Base-by-base conservation (phyloP, 495 filamentous ascomycete species). In the Endocarpon pusillum region DNA sequence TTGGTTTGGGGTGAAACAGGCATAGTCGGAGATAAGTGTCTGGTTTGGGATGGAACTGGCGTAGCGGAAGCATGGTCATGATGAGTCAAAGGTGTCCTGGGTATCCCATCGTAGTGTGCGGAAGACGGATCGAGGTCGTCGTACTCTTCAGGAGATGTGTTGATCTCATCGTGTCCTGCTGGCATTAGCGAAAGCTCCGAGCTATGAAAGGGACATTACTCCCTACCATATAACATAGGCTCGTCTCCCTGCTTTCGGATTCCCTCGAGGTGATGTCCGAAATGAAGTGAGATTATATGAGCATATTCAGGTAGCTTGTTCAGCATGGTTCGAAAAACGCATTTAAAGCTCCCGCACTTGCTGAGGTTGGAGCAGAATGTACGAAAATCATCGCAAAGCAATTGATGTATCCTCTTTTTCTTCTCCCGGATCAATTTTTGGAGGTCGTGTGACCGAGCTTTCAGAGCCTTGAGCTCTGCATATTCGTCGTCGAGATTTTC, bases 391-490 rank as follows among this genome's bases (percentile, higher is more conserved):
- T 29, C 29, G 19, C 28, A 29, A 34, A 42, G 29, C 8, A 21
- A 24, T 30, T 40, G 32, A n/a, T 22, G 8, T 25, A 18, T 20
- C 27, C 26, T 15, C 12, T n/a, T 35, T 19, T 19, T 28, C 29
- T 41, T 24, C 14, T 27, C 15, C 26, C 36, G 10, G 16, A 41
- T 40, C n/a, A 14, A 21, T 19, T 19, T 18, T 4, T 32, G 32
- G 29, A 36, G 9, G 19, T 26, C 32, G 33, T 29, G 32, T 20
- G 26, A 20, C 29, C 34, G 16, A 15, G 33, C 14, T 34, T 34
- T n/a, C 12, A 41, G 3, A 24, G 43, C 39, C 32, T 57, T 43
- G 7, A 61, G 42, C n/a, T 53, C 42, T 11, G 43, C 45, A 38
- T 53, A 41, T 12, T 58, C 50, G 14, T 38, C 22, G 21, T 55